Base-by-base conservation (phyloP, 2,329 filamentous ascomycete species). In the Apiospora marii region DNA sequence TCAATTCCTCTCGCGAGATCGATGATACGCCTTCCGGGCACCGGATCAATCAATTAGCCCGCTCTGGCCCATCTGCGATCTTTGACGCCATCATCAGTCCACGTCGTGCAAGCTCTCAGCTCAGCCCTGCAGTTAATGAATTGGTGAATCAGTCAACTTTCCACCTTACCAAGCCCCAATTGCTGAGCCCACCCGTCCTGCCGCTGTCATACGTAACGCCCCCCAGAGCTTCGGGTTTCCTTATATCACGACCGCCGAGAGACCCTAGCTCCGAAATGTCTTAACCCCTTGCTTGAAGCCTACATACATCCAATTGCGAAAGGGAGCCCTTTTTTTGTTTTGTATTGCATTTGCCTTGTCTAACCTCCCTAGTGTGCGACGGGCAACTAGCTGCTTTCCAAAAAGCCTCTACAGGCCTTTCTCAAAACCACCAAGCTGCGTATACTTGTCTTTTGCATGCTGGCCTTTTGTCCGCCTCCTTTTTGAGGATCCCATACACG, bases 41-140 rank as follows among this genome's bases (percentile, higher is more conserved):
- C 58, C 58, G 58, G 58, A 64, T 64, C 58, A 64, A 64, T 64
- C 58, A 34, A 64, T 64, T 41, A 64, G 58, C 58, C 58, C 58
- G 58, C 58, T 41, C 34, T 64, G 58, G 58, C 34, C 58, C 58
- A 64, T 64, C 12, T 41, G 58, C 58, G 34, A 64, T 64, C 58
- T 41, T 64, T 64, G 58, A 64, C 41, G 41, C 19, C 58, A 64
- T 64, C 58, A 64, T 64, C 58, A 34, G 58, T 64, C 58, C 58
- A 41, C 34, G 53, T 61, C 53, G 53, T 61, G 53, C 30, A 64
- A 37, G 13, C 10, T 10, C 27, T 64, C 58, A 64, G 58, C 58
- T 64, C 58, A 64, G 58, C 34, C 53, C 53, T 61, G 53, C 53
- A 61, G 53, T 22, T 61, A 30, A 37, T 34, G 53, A 37, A 34